Evolutionary conservation across 2,329 filamentous ascomycete species (phyloP).

Genomic region (Hortaea werneckii): DNA sequence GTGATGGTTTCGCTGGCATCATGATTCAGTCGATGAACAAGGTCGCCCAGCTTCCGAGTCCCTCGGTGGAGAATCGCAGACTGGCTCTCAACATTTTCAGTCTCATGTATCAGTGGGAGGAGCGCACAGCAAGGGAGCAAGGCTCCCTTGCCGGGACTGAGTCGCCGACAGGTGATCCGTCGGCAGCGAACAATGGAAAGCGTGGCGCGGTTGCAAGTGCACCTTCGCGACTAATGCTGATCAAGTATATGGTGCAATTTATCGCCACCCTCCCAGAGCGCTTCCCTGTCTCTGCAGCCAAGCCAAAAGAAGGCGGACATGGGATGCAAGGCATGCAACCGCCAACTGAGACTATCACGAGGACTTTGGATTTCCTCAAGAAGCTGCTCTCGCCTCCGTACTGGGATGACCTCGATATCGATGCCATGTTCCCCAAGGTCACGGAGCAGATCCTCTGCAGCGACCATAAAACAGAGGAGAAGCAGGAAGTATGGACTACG

Average conservation of each 20-base stretch:
- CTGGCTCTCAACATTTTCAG: conserved; percentile 83
- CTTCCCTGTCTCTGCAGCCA: conserved; percentile 58
- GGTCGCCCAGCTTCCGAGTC: conserved; percentile 70
- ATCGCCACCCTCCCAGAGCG: conserved; percentile 83
- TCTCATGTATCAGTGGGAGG: conserved; percentile 87
- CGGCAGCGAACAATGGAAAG: conserved; percentile 12
- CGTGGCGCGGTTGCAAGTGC: conserved; percentile 31
- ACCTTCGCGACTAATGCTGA: conserved; percentile 63
- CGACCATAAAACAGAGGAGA: conserved; percentile 47
- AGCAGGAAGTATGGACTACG: conserved; percentile 63
- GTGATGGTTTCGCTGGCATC: conserved; percentile 79
- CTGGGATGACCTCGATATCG: conserved; percentile 86
- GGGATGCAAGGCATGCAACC: conserved; percentile 39
- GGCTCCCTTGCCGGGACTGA: conserved; percentile 22
- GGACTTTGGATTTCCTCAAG: conserved; percentile 68
- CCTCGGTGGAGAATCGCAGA: conserved; percentile 85
- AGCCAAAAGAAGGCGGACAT: conserved; percentile 41
- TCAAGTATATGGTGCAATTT: conserved; percentile 93
- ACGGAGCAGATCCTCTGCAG: conserved; percentile 76
- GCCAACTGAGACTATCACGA: conserved; percentile 73
- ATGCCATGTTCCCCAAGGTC: conserved; percentile 72
- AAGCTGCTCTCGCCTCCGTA: conserved; percentile 78
- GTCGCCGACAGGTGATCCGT: conserved; percentile 10
- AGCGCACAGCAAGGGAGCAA: conserved; percentile 61
- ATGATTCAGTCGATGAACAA: conserved; percentile 86